Conservation (phyloP, 768 basidiomycete genomes). For the Boletus fagicola region DNA sequence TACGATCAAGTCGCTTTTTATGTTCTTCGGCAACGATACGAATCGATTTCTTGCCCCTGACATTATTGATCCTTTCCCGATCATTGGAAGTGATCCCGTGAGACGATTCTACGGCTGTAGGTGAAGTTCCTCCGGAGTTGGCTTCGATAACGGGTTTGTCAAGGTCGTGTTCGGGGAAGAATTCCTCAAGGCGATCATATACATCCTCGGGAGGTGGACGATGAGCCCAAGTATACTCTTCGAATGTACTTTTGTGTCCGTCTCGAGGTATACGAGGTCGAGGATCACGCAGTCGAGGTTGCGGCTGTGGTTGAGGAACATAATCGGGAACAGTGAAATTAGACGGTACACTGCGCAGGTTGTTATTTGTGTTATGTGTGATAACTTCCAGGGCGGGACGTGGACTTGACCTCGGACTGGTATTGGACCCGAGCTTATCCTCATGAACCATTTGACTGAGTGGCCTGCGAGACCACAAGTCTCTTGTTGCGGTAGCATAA, state of each 20-base stretch:
- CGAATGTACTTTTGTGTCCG: constrained; percentile 50
- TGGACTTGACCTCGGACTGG: constrained; percentile 21
- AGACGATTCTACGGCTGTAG: constrained; percentile 57
- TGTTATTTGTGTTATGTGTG: constrained; percentile 21
- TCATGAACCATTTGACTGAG: constrained; percentile 29
- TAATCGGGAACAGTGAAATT: constrained; percentile 22
- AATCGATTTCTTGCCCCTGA: constrained; percentile 84
- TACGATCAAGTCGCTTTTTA: constrained; percentile 71
- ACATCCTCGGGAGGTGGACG: constrained; percentile 92
- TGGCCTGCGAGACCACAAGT: constrained; percentile 34
- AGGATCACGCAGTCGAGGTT: constrained; percentile 15
- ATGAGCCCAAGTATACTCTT: constrained; percentile 79
- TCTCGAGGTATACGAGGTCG: constrained; percentile 31
- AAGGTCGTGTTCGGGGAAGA: constrained; percentile 94
- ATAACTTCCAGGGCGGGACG: constrained; percentile 33
- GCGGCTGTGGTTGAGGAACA: constrained; percentile 14
- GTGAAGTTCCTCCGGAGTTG: constrained; percentile 74
- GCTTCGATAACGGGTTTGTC: constrained; percentile 95
- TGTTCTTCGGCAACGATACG: constrained; percentile 88
- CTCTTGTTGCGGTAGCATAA: constrained; percentile 30
- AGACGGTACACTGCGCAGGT: constrained; percentile 14
- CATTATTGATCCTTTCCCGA: constrained; percentile 41
- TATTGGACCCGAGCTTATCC: constrained; percentile 14
- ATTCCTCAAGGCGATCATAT: constrained; percentile 87
- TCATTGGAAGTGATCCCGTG: constrained; percentile 38